phyloP scores from a whole-genome alignment of 2,329 filamentous ascomycete genomes.

The Scedosporium aurantiacum region DNA sequence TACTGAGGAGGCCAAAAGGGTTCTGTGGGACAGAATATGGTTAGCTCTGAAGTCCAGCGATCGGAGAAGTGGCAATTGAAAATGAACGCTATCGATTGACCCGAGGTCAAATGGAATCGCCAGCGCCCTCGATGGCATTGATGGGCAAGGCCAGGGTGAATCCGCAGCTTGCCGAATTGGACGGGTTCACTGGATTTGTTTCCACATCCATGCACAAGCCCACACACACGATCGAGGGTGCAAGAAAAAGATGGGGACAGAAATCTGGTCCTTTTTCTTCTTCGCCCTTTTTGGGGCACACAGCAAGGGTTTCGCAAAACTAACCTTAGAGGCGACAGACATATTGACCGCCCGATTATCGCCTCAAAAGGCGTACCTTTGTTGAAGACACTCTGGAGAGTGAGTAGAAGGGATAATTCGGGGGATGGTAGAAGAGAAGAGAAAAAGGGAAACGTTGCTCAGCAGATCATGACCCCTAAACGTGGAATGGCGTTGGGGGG shows the following conservation, averaged over 20 bases:
- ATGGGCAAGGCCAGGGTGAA: too few species aligned
- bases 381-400: constrained; percentile 5
- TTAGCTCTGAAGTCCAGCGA: constrained; percentile 14
- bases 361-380: constrained; percentile 38
- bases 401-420: constrained; percentile 3
- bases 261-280: neutral
- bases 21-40: constrained; percentile 48
- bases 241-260: neutral
- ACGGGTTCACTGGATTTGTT: too few species aligned
- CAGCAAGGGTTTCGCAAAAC: constrained; percentile 17
- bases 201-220: too few species aligned
- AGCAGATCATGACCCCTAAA: constrained; percentile 7
- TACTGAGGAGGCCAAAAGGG: constrained; percentile 98
- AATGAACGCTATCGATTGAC: neutral
- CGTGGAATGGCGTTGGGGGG: neutral
- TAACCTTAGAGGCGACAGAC: constrained; percentile 52
- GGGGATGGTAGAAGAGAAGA: neutral
- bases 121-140: too few species aligned
- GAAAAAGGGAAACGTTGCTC: constrained; percentile 3
- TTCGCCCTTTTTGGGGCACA: neutral
- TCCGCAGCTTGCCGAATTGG: too few species aligned
- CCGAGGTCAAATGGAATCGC: too few species aligned
- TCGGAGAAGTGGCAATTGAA: constrained; percentile 10
- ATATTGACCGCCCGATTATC: constrained; percentile 45
- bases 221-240: too few species aligned